These are phyloP conservation scores for Senna tora DNA, from an alignment of 306 rosid genomes.

Conservation along the genomic window DNA sequence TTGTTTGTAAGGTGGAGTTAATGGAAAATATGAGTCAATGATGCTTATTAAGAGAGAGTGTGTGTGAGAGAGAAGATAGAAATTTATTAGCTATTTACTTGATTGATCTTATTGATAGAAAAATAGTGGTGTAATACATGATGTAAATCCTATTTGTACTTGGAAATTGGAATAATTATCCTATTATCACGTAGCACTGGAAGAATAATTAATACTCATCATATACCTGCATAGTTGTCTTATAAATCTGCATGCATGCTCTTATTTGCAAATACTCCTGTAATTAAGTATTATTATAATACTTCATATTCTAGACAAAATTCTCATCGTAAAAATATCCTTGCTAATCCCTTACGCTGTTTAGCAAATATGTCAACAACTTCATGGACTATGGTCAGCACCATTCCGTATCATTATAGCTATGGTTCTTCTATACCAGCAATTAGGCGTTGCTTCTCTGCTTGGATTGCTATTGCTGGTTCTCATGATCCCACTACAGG, in stretches of 20 bases:
- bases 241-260: neutral
- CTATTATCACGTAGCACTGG: too few relatives aligned
- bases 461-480: constrained; percentile 66
- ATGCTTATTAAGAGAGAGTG: too few relatives aligned
- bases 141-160: too few relatives aligned
- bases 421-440: constrained; percentile 87
- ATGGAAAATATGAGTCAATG: too few relatives aligned
- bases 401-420: constrained; percentile 79
- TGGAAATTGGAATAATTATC: too few relatives aligned
- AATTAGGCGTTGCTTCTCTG: constrained; percentile 89
- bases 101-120: too few relatives aligned
- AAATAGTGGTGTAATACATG: too few relatives aligned
- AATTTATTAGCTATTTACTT: too few relatives aligned
- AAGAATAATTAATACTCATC: neutral
- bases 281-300: neutral
- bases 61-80: neutral
- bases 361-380: constrained; percentile 77
- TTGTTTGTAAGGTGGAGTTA: too few relatives aligned
- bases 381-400: constrained; percentile 89
- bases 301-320: neutral
- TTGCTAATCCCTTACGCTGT: constrained; percentile 30
- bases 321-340: neutral
- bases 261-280: neutral
- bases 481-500: constrained; percentile 80
- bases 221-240: neutral